These are phyloP conservation scores for Paramecium pentaurelia DNA, from an alignment of 73 alveolate species.

Conservation along the genomic window DNA sequence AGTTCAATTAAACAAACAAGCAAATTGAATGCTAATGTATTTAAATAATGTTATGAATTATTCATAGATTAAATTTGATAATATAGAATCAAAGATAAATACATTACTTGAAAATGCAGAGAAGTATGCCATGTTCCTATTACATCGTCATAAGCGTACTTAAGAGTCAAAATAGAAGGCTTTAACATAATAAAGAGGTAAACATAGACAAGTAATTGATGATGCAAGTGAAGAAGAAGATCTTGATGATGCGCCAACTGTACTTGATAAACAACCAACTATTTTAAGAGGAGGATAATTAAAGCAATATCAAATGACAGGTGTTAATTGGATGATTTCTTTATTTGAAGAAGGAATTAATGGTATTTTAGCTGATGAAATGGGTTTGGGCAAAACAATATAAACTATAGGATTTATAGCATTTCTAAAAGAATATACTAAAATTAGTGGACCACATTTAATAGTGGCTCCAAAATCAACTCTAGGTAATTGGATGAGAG, in stretches of 20 bases:
- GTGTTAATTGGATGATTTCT: conserved; percentile 95
- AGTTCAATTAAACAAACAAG: neutral
- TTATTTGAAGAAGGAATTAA: conserved; percentile 81
- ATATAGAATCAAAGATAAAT: conserved; percentile 46
- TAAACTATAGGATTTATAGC: conserved; percentile 74
- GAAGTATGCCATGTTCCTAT: conserved; percentile 52
- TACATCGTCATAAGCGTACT: conserved; percentile 45
- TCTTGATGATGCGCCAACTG: conserved; percentile 53
- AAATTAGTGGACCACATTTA: conserved; percentile 72
- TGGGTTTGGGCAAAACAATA: conserved; percentile 91
- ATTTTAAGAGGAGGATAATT: conserved; percentile 53
- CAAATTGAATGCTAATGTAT: neutral
- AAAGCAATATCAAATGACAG: conserved; percentile 90
- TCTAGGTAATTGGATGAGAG: conserved; percentile 96
- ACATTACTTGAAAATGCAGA: conserved; percentile 55
- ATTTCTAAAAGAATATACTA: conserved; percentile 72
- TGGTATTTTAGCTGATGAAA: conserved; percentile 91
- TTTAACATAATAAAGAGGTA: conserved; percentile 8
- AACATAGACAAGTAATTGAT: neutral
- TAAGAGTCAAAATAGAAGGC: conserved; percentile 27
- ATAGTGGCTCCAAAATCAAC: conserved; percentile 95
- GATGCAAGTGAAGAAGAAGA: conserved; percentile 47
- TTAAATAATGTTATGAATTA: neutral
- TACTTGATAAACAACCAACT: conserved; percentile 32
- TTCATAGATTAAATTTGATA: conserved; percentile 6